These are phyloP conservation scores for Yamadazyma phyllophila DNA, from an alignment of 805 yeast species.

Conservation along the genomic window DNA sequence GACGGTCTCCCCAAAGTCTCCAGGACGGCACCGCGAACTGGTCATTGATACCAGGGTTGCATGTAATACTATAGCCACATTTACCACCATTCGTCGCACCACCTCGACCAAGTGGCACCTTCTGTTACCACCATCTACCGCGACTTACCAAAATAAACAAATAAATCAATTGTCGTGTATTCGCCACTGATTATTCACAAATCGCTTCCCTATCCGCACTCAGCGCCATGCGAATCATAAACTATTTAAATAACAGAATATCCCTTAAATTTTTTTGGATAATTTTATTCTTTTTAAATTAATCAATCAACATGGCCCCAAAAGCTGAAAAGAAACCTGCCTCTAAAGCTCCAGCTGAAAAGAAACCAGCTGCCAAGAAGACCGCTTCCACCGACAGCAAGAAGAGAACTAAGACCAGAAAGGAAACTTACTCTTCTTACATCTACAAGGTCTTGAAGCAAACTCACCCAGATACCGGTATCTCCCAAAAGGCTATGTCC, in stretches of 20 bases:
- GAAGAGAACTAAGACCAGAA: constrained; percentile 94
- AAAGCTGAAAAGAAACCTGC: constrained; percentile 74
- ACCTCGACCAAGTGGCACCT: not conserved
- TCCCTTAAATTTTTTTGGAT: constrained; percentile 8
- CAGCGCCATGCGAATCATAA: not conserved
- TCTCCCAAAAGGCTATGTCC: constrained; percentile 97
- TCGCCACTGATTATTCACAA: not conserved
- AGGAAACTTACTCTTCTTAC: constrained; percentile 97
- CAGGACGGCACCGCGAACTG: not conserved
- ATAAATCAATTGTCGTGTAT: not conserved
- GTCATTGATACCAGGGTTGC: not conserved
- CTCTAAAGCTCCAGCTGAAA: constrained; percentile 96
- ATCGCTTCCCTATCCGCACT: not conserved
- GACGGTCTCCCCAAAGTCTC: constrained; percentile 2
- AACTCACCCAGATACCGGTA: constrained; percentile 99
- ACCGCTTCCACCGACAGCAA: constrained; percentile 75
- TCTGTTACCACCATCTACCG: not conserved
- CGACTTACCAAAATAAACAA: constrained; percentile 1
- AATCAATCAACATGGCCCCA: constrained; percentile 54
- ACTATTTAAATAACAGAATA: constrained; percentile 11
- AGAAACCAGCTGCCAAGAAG: constrained; percentile 89
- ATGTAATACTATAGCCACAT: not conserved
- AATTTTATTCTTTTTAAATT: constrained; percentile 5
- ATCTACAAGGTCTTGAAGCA: constrained; percentile 98
- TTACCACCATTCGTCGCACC: not conserved